A percentile compares a stretch with the other conserved stretches of the same genome.
Evolutionary conservation across 2,329 filamentous ascomycete genomes (phyloP).

Genomic region (Chalaropsis ovoidea): DNA sequence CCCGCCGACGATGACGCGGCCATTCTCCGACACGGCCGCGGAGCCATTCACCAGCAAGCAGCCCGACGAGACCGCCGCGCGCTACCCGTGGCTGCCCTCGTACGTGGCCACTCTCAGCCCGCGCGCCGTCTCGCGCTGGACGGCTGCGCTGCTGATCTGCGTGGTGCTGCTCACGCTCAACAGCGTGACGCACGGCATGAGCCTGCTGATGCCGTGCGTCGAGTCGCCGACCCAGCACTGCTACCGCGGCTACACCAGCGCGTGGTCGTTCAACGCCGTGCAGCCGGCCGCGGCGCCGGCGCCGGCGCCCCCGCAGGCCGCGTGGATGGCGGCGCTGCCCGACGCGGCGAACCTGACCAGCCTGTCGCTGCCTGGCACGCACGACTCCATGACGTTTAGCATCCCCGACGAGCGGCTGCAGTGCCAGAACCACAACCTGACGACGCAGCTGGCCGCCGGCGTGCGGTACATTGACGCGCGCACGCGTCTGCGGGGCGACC

Average conservation of each 20-base stretch:
- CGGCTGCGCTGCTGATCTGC: constrained; percentile 15
- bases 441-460: constrained; percentile 38
- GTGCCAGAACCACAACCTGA: constrained; percentile 41
- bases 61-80: background rate
- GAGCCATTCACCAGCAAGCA: background rate
- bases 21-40: background rate
- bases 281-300: constrained; percentile 26
- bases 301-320: constrained; percentile 27
- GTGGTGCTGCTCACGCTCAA: constrained; percentile 25
- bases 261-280: constrained; percentile 38
- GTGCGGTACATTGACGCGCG: constrained; percentile 44
- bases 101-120: background rate
- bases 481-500: constrained; percentile 36
- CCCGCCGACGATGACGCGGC: background rate
- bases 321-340: constrained; percentile 39
- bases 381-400: constrained; percentile 44
- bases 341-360: constrained; percentile 36
- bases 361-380: constrained; percentile 44
- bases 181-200: constrained; percentile 28
- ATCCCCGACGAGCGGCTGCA: constrained; percentile 34
- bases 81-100: background rate
- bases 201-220: constrained; percentile 29
- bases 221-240: constrained; percentile 28
- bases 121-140: constrained; percentile 15
- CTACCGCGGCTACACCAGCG: constrained; percentile 32